These are phyloP conservation scores for Diospyros kaki DNA, from an alignment of 148 eudicot species.

Conservation along the genomic window DNA sequence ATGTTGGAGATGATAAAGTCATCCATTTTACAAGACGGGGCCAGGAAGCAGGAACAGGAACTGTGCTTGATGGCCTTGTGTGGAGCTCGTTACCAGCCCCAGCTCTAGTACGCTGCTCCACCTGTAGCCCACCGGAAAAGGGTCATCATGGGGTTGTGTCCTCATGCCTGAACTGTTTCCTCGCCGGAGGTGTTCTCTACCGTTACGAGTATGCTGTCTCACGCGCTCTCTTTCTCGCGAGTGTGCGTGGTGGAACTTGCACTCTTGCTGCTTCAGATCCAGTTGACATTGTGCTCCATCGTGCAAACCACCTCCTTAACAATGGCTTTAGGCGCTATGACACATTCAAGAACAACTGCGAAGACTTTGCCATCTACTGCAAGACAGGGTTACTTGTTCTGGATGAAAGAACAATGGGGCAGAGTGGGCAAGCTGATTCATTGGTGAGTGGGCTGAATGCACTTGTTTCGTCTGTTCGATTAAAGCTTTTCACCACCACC, in stretches of 20 bases:
- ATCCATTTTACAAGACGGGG: conserved; percentile 79
- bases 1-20: conserved; percentile 89
- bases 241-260: conserved; percentile 93
- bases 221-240: conserved; percentile 72
- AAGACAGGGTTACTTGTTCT: conserved; percentile 74
- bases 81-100: conserved; percentile 8
- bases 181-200: conserved; percentile 69
- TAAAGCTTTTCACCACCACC: conserved; percentile 60
- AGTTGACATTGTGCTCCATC: conserved; percentile 53
- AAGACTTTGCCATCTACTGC: conserved; percentile 94
- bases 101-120: conserved; percentile 51
- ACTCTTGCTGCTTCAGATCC: conserved; percentile 78
- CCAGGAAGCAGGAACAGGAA: conserved; percentile 23
- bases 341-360: conserved; percentile 85
- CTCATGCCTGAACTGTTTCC: conserved; percentile 89
- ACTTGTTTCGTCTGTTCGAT: conserved; percentile 76
- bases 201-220: conserved; percentile 75
- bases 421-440: conserved; percentile 89
- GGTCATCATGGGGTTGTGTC: conserved; percentile 50
- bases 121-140: conserved; percentile 51
- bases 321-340: conserved; percentile 92
- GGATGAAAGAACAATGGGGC: conserved; percentile 62
- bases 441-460: conserved; percentile 84
- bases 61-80: conserved; percentile 29
- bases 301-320: conserved; percentile 87